phyloP scores from a whole-genome alignment of 371 early-diverging fungal genomes.

The Mucor sp. region DNA sequence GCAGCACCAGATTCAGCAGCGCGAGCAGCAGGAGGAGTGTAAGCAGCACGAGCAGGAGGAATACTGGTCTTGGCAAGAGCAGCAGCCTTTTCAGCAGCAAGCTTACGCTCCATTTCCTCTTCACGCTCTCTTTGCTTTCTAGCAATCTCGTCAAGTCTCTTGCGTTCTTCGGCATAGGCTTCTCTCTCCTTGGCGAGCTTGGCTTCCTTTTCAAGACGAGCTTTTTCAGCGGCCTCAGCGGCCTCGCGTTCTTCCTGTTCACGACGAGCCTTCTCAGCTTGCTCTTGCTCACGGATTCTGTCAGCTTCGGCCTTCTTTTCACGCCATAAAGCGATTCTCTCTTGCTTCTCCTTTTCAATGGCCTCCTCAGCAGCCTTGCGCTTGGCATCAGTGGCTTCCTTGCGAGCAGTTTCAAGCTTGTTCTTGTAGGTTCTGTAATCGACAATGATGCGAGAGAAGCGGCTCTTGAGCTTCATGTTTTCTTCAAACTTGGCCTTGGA shows the following conservation, averaged over 20 bases:
- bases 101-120: constrained; percentile 44
- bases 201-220: constrained; percentile 34
- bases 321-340: constrained; percentile 61
- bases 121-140: constrained; percentile 45
- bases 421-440: constrained; percentile 75
- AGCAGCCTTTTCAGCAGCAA: constrained; percentile 13
- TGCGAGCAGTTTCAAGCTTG: constrained; percentile 58
- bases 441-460: constrained; percentile 76
- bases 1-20: background rate
- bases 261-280: constrained; percentile 36
- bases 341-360: constrained; percentile 74
- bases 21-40: constrained; percentile 12
- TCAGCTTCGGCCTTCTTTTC: constrained; percentile 49
- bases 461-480: constrained; percentile 74
- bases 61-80: background rate
- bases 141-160: constrained; percentile 41
- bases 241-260: constrained; percentile 30
- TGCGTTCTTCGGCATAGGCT: constrained; percentile 27
- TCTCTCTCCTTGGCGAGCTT: constrained; percentile 35
- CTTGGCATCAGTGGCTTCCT: constrained; percentile 56
- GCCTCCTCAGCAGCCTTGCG: constrained; percentile 53
- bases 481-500: constrained; percentile 71
- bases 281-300: constrained; percentile 44
- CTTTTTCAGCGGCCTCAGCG: constrained; percentile 35
- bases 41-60: constrained; percentile 5